Base-by-base conservation (phyloP, 2,329 filamentous ascomycete genomes). In the Cercospora sesami region DNA sequence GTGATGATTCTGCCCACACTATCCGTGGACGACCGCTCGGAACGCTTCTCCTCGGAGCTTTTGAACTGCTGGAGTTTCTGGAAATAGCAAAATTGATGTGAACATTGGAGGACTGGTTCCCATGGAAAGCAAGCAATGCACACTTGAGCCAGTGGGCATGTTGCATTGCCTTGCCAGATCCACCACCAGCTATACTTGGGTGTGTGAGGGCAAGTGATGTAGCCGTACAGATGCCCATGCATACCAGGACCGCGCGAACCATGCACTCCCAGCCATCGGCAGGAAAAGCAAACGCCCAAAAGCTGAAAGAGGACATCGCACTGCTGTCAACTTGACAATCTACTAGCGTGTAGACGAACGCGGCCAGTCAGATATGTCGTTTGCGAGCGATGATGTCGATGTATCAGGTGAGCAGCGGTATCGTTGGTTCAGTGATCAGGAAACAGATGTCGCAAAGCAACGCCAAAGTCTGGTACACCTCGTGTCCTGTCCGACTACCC, bases 241-340 rank as follows among this genome's bases (percentile, higher is more conserved):
- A 21, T 12, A 48, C 42, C 42, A 48, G 21, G 9, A 10, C 36
- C 18, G 31, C 59, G 21, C 18, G 7, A 18, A n/a, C 21, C 31
- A 26, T 61, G 36, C 16, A 6, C 36, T 42, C 36, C n/a, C 36
- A 42, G 16, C 36, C 18, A 26, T 7, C n/a, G 16, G 33, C 33
- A 39, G 8, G n/a, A 61, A 45, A 12, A 30, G 21, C 12, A 28
- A 61, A 58, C 21, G 53, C 53, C 14, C 26, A 33, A n/a, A 39
- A 31, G 16, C 59, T 61, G 31, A 61, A 61, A 61, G 18, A 61
- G 59, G 59, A 61, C 18, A 42, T 45, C 33, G 59, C 59, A 61
- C 59, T 48, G 18, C 36, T 6, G 36, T 23, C 9, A n/a, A 23
- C 6, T 61, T 61, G 59, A 61, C 59, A 61, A 61, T 45, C 23